Conservation (phyloP, 148 eudicot species). For the Camellia lanceoleosa region DNA sequence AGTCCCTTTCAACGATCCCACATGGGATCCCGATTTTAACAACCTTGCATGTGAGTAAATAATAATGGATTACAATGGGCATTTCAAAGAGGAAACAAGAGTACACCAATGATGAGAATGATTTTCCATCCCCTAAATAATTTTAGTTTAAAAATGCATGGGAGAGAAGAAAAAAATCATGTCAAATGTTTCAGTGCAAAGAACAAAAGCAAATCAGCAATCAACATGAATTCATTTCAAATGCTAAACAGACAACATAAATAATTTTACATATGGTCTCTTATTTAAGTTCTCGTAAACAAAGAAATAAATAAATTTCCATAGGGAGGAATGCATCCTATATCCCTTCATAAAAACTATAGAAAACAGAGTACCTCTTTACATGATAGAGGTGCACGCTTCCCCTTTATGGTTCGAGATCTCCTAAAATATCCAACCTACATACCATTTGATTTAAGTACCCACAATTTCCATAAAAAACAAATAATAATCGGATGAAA, state of each 20-base stretch:
- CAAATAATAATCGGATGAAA: background rate
- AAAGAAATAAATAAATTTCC: background rate
- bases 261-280: background rate
- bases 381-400: constrained; percentile 80
- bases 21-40: too few relatives aligned
- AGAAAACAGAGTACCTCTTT: constrained; percentile 55
- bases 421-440: constrained; percentile 94
- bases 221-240: background rate
- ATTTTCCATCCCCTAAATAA: background rate
- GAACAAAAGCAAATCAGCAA: background rate
- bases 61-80: background rate
- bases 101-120: background rate
- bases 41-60: background rate
- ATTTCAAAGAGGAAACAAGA: too few relatives aligned
- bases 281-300: background rate
- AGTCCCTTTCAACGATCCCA: too few relatives aligned
- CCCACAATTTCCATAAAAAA: background rate
- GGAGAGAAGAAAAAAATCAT: background rate
- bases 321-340: background rate
- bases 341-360: background rate
- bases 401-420: constrained; percentile 78
- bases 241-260: background rate
- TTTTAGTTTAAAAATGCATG: background rate
- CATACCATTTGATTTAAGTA: constrained; percentile 14
- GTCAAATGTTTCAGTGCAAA: background rate